These are phyloP conservation scores for Durotheca rogersii DNA, from an alignment of 495 filamentous ascomycete species.

Conservation along the genomic window DNA sequence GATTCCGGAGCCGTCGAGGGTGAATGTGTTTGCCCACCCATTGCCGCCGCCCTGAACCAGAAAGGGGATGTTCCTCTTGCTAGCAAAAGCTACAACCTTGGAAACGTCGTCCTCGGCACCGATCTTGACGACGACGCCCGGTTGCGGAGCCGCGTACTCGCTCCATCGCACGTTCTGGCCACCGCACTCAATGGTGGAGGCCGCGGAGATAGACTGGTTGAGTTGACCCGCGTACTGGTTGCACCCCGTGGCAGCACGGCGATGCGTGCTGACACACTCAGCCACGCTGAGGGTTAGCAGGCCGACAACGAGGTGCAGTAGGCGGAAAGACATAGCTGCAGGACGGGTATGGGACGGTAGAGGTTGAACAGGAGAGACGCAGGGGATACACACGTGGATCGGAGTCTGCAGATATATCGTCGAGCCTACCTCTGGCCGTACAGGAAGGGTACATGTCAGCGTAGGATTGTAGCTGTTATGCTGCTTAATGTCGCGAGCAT, in stretches of 20 bases:
- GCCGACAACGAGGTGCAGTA: not conserved
- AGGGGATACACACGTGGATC: too few species aligned
- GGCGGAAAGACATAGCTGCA: not conserved
- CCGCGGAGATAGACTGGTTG: not conserved
- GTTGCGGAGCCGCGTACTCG: conserved; percentile 9
- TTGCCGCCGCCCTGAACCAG: conserved; percentile 34
- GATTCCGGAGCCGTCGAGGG: conserved; percentile 16
- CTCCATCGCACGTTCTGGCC: conserved; percentile 4
- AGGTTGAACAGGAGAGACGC: not conserved
- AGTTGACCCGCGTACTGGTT: not conserved
- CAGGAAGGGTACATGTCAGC: too few species aligned
- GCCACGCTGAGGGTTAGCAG: not conserved
- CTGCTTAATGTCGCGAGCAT: too few species aligned
- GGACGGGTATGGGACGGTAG: not conserved
- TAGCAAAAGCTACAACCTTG: not conserved
- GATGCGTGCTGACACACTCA: not conserved
- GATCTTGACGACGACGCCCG: conserved; percentile 8
- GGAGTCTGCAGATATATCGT: too few species aligned
- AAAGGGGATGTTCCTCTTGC: conserved; percentile 24
- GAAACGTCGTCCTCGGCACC: conserved; percentile 5
- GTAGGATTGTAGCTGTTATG: too few species aligned
- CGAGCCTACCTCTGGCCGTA: too few species aligned
- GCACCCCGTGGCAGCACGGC: not conserved
- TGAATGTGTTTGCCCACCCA: conserved; percentile 36
- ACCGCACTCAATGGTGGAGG: not conserved